Conservation (phyloP, 306 rosid genomes). For the Castanopsis chinensis region DNA sequence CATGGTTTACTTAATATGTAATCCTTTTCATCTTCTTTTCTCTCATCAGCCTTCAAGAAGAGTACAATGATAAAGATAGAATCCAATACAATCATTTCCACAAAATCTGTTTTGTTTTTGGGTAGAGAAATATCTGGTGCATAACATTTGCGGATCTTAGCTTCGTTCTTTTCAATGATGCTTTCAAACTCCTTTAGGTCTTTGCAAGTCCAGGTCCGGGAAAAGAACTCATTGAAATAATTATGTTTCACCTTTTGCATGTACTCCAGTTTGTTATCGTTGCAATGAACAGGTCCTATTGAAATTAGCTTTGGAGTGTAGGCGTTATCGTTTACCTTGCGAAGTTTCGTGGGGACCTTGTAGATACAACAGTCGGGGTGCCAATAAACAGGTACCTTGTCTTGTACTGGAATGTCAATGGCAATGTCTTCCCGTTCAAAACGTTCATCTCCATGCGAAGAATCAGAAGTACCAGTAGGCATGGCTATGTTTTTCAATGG, state of each 20-base stretch:
- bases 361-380: conserved; percentile 4
- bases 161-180: neutral
- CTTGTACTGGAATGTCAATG: too few relatives aligned
- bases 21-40: neutral
- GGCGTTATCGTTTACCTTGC: conserved; percentile 1
- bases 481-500: too few relatives aligned
- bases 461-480: too few relatives aligned
- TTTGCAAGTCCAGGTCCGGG: neutral
- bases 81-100: conserved; percentile 5
- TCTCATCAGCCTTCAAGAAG: neutral
- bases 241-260: neutral
- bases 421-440: too few relatives aligned
- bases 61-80: conserved; percentile 27
- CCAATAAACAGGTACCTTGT: neutral
- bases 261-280: neutral
- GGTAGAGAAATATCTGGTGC: neutral
- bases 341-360: conserved; percentile 9
- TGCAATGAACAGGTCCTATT: conserved; percentile 21
- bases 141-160: neutral
- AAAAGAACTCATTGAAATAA: neutral
- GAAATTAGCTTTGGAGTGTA: conserved; percentile 25
- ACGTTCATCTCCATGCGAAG: too few relatives aligned
- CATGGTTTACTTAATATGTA: conserved; percentile 22
- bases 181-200: neutral
- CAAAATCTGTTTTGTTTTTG: neutral